A percentile compares a stretch with the other conserved stretches of the same genome.
Evolutionary conservation across 106 monocot genomes (phyloP).

Genomic region (Amphibolis antarctica): DNA sequence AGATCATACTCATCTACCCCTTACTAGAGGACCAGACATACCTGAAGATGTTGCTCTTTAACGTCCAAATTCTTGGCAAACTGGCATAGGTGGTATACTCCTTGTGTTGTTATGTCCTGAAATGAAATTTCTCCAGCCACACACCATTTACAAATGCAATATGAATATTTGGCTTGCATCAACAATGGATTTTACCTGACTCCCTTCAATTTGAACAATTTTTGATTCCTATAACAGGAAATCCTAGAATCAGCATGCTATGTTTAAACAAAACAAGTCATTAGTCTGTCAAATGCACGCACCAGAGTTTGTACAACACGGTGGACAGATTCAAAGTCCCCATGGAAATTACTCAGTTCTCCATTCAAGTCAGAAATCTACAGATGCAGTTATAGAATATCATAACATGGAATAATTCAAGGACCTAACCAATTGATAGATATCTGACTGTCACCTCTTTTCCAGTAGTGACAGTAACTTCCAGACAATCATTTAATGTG

Average conservation of each 20-base stretch:
- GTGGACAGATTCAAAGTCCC: slow-evolving; percentile 19
- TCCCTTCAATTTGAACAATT: slow-evolving; percentile 21
- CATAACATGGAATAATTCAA: not conserved
- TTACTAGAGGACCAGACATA: not conserved
- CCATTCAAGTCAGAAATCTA: slow-evolving; percentile 19
- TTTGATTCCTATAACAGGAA: slow-evolving; percentile 13
- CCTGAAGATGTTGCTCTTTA: slow-evolving; percentile 5
- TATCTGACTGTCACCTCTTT: slow-evolving; percentile 5
- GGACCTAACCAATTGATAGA: not conserved
- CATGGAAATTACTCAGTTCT: slow-evolving; percentile 14
- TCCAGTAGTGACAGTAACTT: slow-evolving; percentile 9
- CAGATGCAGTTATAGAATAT: not conserved
- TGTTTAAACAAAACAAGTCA: too few relatives aligned
- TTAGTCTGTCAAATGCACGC: not conserved
- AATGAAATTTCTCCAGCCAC: not conserved
- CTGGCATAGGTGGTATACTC: slow-evolving; percentile 17
- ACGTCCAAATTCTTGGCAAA: slow-evolving; percentile 13
- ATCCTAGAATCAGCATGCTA: not conserved
- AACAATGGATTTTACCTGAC: slow-evolving; percentile 6
- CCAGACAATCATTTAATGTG: slow-evolving; percentile 18
- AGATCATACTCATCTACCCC: too few relatives aligned
- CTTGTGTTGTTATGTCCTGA: slow-evolving; percentile 21
- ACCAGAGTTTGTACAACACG: slow-evolving; percentile 19
- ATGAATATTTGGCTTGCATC: too few relatives aligned
- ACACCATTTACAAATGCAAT: too few relatives aligned